Evolutionary conservation across 768 basidiomycete genomes (phyloP), one percentile per base, ranked within the genome.

Genomic region (Trametes meyenii): DNA sequence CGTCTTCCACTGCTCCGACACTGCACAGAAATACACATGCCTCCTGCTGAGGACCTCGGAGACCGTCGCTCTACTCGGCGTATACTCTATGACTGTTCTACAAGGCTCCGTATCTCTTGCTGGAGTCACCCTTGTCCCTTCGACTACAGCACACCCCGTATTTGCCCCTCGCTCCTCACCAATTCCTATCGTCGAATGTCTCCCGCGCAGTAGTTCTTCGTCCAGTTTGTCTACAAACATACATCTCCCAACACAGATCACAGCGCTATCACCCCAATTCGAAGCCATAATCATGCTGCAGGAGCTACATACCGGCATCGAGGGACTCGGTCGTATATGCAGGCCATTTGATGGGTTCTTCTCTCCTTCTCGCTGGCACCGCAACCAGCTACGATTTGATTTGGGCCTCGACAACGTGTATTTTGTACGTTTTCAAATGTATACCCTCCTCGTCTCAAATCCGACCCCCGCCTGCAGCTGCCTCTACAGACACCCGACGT

Each of bases 141-240:
- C 83, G 1, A 46, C 66, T 1, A 68, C 56, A 2, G 58, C 66
- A 5, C 78, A 92, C 65, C 74, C 73, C 13, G 77, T 96, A 26
- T 96, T 85, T 69, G 89, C 92, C 0, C 92, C 94, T 0, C 80
- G 84, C 3, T 91, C 87, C 0, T 85, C 91, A n/a, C 91, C 93
- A 0, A 70, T 95, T 5, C 91, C 93, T 0, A 70, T 79, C 73
- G 61, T 82, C 76, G 67, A 71, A 16, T 70, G 76, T 65, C 65
- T 65, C 26, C 69, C 75, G 1, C 39, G 63, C 11, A 63, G 69
- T 52, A 33, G 60, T 19, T 55, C 71, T 42, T 33, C 54, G 45
- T 55, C 23, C 23, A 7, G 2, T 1, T 2, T 38, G 6, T 12
- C 26, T 11, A 40, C 16, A 52, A 49, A 12, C 48, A 64, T n/a